Base-by-base conservation (phyloP, 805 yeast species). In the Phaffomyces opuntiae region DNA sequence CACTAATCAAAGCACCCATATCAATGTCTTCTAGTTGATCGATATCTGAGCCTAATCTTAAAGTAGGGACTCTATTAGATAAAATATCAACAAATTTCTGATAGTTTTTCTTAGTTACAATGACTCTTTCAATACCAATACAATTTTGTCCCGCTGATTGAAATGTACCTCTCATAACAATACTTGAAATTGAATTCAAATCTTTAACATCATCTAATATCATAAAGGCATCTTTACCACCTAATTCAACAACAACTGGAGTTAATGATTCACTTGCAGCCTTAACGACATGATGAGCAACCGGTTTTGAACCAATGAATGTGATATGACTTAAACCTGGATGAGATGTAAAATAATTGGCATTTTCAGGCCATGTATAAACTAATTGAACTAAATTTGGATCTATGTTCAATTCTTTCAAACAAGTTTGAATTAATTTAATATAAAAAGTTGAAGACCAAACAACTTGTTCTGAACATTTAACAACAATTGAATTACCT, bases 81-180 rank as follows among this genome's bases (percentile, higher is more conserved):
- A 93, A 68, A 9, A 78, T 75, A 0, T 67, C 65, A 2, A 83
- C 81, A 37, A 93, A 65, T 38, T 65, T 57, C 21, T 78, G 82
- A 65, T 93, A 90, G 26, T 80, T 77, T 37, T 70, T 69, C 6
- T 84, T 85, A 39, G 87, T 73, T 34, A 90, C 88, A 51, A 93
- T 83, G 7, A 93, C 95, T 47, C 99, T 75, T 67, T 93, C 99
- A 45, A 93, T 86, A 35, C 99, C 98, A 58, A 93, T 93, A 68
- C 99, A 93, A 62, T 93, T 93, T 67, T 93, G 99, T 12, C 99
- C 99, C 0, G 96, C 86, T 44, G 96, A 85, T 67, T 93, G 99
- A 70, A 91, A 93, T 0, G 96, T 83, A 33, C 99, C 99, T 59
- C 99, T 75, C 83, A 93, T 75, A 36, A 93, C 75, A 25, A 89